Conservation (phyloP, 495 filamentous ascomycete genomes). For the Elaphomyces granulatus region DNA sequence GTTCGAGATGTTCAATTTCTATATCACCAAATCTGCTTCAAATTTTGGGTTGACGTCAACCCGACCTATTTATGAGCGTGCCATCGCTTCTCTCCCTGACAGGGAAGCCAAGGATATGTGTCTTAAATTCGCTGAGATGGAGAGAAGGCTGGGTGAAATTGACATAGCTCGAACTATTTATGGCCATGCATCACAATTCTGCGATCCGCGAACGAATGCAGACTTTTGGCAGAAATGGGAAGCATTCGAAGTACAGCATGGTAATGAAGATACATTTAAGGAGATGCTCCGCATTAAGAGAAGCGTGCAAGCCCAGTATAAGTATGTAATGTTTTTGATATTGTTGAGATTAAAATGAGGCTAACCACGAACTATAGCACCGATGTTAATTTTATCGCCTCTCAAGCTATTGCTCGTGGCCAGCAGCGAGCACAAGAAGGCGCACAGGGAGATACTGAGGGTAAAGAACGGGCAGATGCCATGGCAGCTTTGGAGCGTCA, state of each 20-base stretch:
- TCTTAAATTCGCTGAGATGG: conserved; percentile 98
- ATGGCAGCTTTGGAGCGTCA: conserved; percentile 88
- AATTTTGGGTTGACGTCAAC: conserved; percentile 96
- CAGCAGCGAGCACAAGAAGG: conserved; percentile 42
- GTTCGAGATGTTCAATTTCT: conserved; percentile 98
- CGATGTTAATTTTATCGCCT: conserved; percentile 96
- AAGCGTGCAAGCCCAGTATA: conserved; percentile 94
- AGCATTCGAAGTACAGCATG: conserved; percentile 88
- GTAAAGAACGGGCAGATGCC: conserved; percentile 53
- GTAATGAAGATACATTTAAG: conserved; percentile 98
- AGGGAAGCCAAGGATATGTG: conserved; percentile 95
- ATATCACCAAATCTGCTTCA: conserved; percentile 96
- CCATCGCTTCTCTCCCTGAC: conserved; percentile 83
- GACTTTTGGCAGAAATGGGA: conserved; percentile 97
- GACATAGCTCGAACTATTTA: conserved; percentile 92
- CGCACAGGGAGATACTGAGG: conserved; percentile 21
- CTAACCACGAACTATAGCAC: conserved; percentile 37
- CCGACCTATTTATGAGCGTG: conserved; percentile 91
- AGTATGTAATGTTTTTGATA: conserved; percentile 42
- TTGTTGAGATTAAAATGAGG: conserved; percentile 5
- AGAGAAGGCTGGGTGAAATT: conserved; percentile 88
- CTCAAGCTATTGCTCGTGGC: conserved; percentile 76
- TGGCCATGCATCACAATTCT: conserved; percentile 93
- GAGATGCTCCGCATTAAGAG: conserved; percentile 97
- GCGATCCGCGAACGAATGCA: conserved; percentile 80